Base-by-base conservation (phyloP, 495 filamentous ascomycete species). In the Lasiosphaeria hispida region DNA sequence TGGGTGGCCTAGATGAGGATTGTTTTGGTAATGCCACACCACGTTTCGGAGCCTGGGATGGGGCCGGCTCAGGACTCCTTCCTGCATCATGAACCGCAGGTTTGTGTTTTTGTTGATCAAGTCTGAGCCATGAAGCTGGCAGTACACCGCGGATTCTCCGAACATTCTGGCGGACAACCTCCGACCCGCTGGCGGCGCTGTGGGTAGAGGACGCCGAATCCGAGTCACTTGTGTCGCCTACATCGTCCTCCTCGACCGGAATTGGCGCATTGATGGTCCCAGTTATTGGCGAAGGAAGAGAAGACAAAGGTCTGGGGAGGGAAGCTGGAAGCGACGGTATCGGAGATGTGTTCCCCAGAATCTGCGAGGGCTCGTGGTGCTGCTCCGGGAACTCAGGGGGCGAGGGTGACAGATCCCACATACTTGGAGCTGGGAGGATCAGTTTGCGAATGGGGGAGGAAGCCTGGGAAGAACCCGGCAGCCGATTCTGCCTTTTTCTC, bases 41-140 rank as follows among this genome's bases (percentile, higher is more conserved):
- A 59, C 80, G 80, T 53, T 80, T 80, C 23, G 65, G 58, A 11
- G 57, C 55, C 14, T 58, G 65, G 39, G 76, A 64, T 10, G 64
- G 66, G 5, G 65, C 63, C 14, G 45, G 69, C 13, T 69, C 72
- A 14, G 57, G 74, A 61, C 69, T 77, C 65, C 55, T 78, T 63
- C 64, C 78, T 61, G 57, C 72, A 68, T 63, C 58, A 11, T 30
- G 57, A 52, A 51, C 70, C 63, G 48, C 70, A 48, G 53, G 42
- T 48, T 56, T 63, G n/a, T 66, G 50, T 23, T 68, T 61, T 57
- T 71, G 69, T 51, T 77, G 74, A 62, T 96, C 86, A 39, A 97
- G 75, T 60, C 88, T 83, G 43, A 95, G 78, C 87, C 88, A 96
- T 3, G 93, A 97, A 5, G 93, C 93, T 37, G 93, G 8, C 42